Base-by-base conservation (phyloP, 164 flowering plant genomes). In the Stephania japonica region DNA sequence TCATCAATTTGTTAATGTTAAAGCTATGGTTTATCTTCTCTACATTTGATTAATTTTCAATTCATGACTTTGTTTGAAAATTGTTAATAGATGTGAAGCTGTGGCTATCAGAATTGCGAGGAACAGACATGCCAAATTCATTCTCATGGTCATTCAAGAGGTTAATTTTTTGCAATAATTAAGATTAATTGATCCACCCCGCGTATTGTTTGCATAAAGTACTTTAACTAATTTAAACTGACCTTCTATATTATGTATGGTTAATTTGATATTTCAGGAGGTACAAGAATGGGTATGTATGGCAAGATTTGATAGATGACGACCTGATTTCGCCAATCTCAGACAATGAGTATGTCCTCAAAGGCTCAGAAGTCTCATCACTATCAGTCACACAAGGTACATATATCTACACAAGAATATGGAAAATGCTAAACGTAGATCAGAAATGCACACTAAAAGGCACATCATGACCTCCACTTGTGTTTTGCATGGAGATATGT, bases 101-200 rank as follows among this genome's bases (percentile, higher is more conserved):
- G 77, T 93, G 98, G 96, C 77, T 93, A 13, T 84, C 86, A 26
- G 91, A 87, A 21, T 69, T 91, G 83, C 77, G 96, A 70, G 98
- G 98, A 27, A 89, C 84, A 73, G 87, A 87, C 38, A 85, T 93
- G 90, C 83, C 96, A 0, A 88, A 91, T 53, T 83, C 89, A 23
- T 93, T 87, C 72, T 68, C 96, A 71, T 93, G 98, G 98, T 89
- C 98, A 21, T 91, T 85, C 80, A 93, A 91, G 76, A 89, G 94
- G 98, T 78, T n/a, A n/a, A n/a, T n/a, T n/a, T n/a, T n/a, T 27
- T 27, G 32, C 3, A 27, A 27, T 14, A 21, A 4, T 50, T 4
- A 19, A 50, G 59, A 50, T 50, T 5, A 26, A 50, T 50, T 19
- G 59, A 50, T 50, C 59, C 3, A 1, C 32, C 32, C 32, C 2